A percentile compares a stretch with the other conserved stretches of the same genome.
These are phyloP conservation scores for Neoscytalidium dimidiatum DNA, from an alignment of 2,329 filamentous ascomycete genomes.

Conservation along the genomic window DNA sequence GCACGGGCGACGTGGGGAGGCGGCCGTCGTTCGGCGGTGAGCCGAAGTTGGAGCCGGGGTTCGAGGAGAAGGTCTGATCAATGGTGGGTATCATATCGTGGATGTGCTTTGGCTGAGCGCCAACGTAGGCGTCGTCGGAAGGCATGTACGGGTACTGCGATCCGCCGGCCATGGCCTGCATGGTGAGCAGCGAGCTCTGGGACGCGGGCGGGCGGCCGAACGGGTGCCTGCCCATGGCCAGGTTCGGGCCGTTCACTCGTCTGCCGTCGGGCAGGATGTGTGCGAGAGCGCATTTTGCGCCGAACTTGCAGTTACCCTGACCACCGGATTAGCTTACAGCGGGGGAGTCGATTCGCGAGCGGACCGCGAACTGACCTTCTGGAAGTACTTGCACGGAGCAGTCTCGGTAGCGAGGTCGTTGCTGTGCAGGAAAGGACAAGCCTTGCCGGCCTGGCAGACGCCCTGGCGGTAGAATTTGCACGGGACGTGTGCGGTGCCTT, in stretches of 20 bases:
- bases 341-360: too few relatives aligned
- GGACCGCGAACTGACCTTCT: constrained; percentile 71
- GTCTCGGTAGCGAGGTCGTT: constrained; percentile 81
- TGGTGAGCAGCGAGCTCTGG: constrained; percentile 68
- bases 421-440: constrained; percentile 95
- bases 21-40: constrained; percentile 75
- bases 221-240: constrained; percentile 54
- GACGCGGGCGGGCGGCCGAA: constrained; percentile 64
- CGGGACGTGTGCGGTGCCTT: constrained; percentile 94
- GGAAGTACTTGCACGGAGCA: constrained; percentile 95
- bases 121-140: constrained; percentile 43
- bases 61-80: constrained; percentile 61
- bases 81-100: constrained; percentile 58
- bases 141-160: constrained; percentile 43
- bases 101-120: constrained; percentile 31
- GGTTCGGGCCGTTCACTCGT: constrained; percentile 77
- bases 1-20: constrained; percentile 76
- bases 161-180: constrained; percentile 50
- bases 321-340: constrained; percentile 12
- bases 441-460: constrained; percentile 91
- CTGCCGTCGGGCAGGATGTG: constrained; percentile 93
- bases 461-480: constrained; percentile 99
- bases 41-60: constrained; percentile 69
- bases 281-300: constrained; percentile 94
- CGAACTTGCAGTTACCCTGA: constrained; percentile 98